These are phyloP conservation scores for Avicennia marina DNA, from an alignment of 257 asterid genomes.

Conservation along the genomic window DNA sequence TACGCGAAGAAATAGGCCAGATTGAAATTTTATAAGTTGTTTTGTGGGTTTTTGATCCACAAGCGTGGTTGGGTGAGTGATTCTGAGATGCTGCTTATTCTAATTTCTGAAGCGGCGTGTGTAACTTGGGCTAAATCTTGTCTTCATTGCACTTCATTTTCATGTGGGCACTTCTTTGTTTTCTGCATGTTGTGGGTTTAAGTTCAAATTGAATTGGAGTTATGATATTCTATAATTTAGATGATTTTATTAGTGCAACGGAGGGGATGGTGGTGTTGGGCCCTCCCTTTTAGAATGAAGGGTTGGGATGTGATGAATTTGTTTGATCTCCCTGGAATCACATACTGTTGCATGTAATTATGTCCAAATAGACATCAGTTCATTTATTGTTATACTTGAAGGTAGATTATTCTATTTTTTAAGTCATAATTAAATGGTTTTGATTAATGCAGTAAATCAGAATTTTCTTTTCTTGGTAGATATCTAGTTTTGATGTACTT, in stretches of 20 bases:
- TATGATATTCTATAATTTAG: constrained; percentile 16
- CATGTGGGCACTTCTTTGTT: constrained; percentile 32
- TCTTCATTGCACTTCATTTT: constrained; percentile 18
- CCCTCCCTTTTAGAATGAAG: not conserved
- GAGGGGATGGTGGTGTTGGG: not conserved
- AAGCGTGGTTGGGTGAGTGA: constrained; percentile 32
- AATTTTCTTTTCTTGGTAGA: no score
- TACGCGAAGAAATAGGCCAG: constrained; percentile 4
- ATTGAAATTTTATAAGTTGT: constrained; percentile 18
- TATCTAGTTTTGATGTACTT: no score
- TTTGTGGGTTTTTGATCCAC: constrained; percentile 32
- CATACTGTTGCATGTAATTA: constrained; percentile 9
- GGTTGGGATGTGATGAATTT: constrained; percentile 1
- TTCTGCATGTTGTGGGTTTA: constrained; percentile 21
- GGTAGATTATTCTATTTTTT: not conserved
- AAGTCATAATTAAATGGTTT: not conserved
- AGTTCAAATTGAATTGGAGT: constrained; percentile 13
- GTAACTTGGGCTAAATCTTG: constrained; percentile 32
- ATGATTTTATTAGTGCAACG: not conserved
- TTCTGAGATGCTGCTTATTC: constrained; percentile 11
- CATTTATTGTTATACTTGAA: not conserved
- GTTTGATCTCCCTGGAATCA: constrained; percentile 1
- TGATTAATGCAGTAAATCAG: no score
- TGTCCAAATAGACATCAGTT: not conserved
- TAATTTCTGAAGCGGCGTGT: constrained; percentile 10